These are phyloP conservation scores for Amaranthus tricolor DNA, from an alignment of 179 eudicot species.

Conservation along the genomic window DNA sequence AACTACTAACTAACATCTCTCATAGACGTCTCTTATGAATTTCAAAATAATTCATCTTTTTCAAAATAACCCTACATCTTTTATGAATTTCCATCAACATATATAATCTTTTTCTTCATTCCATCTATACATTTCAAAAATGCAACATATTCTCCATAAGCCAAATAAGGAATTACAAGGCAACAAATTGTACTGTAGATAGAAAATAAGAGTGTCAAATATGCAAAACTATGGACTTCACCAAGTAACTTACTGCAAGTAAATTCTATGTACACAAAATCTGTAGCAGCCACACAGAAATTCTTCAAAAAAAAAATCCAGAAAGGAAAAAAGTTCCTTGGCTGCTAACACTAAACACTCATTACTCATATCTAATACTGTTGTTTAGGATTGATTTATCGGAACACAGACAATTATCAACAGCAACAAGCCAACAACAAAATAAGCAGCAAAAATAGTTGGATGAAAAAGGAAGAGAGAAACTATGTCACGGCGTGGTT, in stretches of 20 bases:
- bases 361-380: neutral
- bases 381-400: neutral
- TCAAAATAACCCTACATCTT: too few species aligned
- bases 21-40: too few species aligned
- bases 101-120: too few species aligned
- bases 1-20: too few species aligned
- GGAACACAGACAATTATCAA: constrained; percentile 3
- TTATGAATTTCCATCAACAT: too few species aligned
- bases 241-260: neutral
- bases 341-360: constrained; percentile 6
- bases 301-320: neutral
- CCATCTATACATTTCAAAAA: too few species aligned
- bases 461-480: too few species aligned
- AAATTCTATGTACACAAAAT: constrained; percentile 23
- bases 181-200: too few species aligned
- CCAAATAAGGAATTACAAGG: too few species aligned
- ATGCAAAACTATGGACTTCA: neutral
- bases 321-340: neutral
- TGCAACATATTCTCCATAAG: too few species aligned
- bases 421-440: neutral
- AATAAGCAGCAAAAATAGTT: too few species aligned
- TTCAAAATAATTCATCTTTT: too few species aligned
- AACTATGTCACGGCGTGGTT: neutral
- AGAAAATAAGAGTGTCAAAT: neutral
- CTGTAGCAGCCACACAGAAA: neutral